Base-by-base conservation (phyloP, 345 rosid species). In the Heritiera fomes region DNA sequence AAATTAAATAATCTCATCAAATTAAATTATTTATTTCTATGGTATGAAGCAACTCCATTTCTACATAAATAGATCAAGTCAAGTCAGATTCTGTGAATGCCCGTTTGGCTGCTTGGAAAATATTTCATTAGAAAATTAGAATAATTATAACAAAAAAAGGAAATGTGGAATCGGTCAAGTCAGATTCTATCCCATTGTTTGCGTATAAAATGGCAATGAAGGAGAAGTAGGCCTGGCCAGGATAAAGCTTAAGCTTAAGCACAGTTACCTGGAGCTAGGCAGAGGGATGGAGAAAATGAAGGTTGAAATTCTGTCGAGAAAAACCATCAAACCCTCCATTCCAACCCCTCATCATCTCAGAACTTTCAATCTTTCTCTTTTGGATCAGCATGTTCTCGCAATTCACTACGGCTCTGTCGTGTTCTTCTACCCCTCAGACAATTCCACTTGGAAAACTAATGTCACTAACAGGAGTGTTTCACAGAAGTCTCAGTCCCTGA, bases 321-420 rank as follows among this genome's bases (percentile, higher is more conserved):
- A 41, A n/a, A 41, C 50, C 13, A 67, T 67, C 72, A 67, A 67
- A 18, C 72, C 72, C 17, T 14, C 72, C 10, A 14, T 38, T 9
- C 72, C 72, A 40, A 67, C 72, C 30, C 72, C 72, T 6, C 23
- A 40, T 2, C 47, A 67, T 43, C 72, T 67, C 5, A 40, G 72
- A 18, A 18, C n/a, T n/a, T 43, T 40, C 50, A 67, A 67, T 40
- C 72, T 67, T 6, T 67, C 72, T 8, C 32, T 67, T 9, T 67
- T 40, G 8, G 72, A 67, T 67, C 72, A 67, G n/a, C 23, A 34
- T 8, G 30, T 43, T n/a, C 72, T 23, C 3, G 72, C n/a, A 20
- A 59, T 59, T 67, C 50, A 8, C 43, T 67, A 38, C n/a, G 20
- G n/a, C 3, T 43, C 72, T 18, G 28, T 67, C 6, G 13, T 67